Conservation (phyloP, 441 rosid genomes). For the Corymbia calophylla region DNA sequence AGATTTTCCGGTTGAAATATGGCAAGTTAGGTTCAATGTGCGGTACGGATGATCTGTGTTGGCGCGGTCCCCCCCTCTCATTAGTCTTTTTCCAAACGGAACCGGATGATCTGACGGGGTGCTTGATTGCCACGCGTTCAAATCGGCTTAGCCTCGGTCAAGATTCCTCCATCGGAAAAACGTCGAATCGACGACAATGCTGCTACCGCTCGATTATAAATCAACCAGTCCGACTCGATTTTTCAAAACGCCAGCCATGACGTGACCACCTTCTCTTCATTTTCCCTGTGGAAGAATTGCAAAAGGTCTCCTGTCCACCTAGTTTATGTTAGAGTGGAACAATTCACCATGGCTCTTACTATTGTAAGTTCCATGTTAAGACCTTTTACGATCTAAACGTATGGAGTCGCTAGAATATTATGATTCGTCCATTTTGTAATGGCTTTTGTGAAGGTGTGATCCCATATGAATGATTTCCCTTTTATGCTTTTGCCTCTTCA, state of each 20-base stretch:
- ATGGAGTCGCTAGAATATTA: rapidly evolving
- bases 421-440: not conserved
- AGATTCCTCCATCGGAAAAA: rapidly evolving
- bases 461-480: not conserved
- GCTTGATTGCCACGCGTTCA: rapidly evolving
- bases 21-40: not conserved
- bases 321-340: not conserved
- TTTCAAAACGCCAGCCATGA: not conserved
- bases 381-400: not conserved
- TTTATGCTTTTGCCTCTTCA: not conserved
- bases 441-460: not conserved
- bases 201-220: rapidly evolving
- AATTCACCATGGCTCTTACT: not conserved
- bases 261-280: not conserved
- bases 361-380: not conserved
- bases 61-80: not conserved
- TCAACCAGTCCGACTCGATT: rapidly evolving
- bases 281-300: not conserved
- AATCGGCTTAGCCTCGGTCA: not conserved
- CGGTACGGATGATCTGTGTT: not conserved
- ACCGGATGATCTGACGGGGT: rapidly evolving
- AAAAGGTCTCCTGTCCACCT: not conserved
- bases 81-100: not conserved
- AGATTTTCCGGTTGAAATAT: not conserved
- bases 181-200: rapidly evolving